phyloP scores from a whole-genome alignment of 2,329 filamentous ascomycete species.

The Trichothecium roseum region DNA sequence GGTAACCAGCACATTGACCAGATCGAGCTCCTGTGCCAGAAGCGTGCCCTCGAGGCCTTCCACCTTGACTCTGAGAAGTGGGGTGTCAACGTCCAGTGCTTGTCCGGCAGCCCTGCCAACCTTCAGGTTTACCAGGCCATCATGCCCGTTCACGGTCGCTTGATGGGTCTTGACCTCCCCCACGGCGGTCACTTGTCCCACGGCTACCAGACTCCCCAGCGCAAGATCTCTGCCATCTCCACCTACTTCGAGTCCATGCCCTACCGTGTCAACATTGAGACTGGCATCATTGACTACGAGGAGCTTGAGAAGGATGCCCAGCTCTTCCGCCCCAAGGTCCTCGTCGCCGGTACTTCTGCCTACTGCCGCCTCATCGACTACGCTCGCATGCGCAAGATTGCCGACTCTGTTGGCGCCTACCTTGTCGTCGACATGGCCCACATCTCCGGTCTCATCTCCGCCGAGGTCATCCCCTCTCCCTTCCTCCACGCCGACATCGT shows the following conservation, averaged over 20 bases:
- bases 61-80: conserved; percentile 77
- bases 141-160: conserved; percentile 86
- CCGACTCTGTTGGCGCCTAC: conserved; percentile 87
- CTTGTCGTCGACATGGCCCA: conserved; percentile 97
- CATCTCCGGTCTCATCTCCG: conserved; percentile 91
- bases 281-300: conserved; percentile 96
- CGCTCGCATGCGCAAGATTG: conserved; percentile 88
- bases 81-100: conserved; percentile 97
- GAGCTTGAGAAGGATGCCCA: conserved; percentile 79
- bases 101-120: conserved; percentile 91
- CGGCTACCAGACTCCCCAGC: conserved; percentile 91
- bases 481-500: conserved; percentile 92
- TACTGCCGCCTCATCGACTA: conserved; percentile 99
- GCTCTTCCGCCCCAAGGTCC: conserved; percentile 90
- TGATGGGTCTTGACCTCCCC: conserved; percentile 94
- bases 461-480: conserved; percentile 84
- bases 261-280: conserved; percentile 81
- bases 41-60: conserved; percentile 86
- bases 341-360: conserved; percentile 92
- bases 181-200: conserved; percentile 93
- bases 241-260: conserved; percentile 99
- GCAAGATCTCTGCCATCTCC: conserved; percentile 96
- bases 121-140: conserved; percentile 97
- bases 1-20: conserved; percentile 98
- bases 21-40: conserved; percentile 91